Evolutionary conservation across 495 filamentous ascomycete genomes (phyloP), one percentile per base, ranked within the genome.

Genomic region (Penicillium nucicola): DNA sequence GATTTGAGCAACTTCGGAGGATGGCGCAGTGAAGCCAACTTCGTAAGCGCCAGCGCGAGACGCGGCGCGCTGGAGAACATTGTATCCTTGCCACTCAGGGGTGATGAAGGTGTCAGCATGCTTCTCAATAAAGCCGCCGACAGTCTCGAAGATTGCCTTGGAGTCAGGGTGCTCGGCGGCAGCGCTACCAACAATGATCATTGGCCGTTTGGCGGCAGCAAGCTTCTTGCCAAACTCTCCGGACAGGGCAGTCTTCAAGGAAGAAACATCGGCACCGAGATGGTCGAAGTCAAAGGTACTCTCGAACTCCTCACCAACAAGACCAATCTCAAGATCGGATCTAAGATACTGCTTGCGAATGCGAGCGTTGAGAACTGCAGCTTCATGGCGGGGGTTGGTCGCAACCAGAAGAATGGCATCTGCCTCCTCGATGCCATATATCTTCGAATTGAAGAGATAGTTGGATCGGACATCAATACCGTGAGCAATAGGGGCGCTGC

Each of bases 311-410:
- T 97, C 89, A 51, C 93, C 93, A 45, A 98, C 85, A 52, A 97
- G 82, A 48, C 88, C 93, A 57, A 98, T 79, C 65, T 97, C 86
- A 19, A 98, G 81, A 64, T 98, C 92, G 28, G 93, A 96, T 52
- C 92, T 86, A 33, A 98, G 76, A 84, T 92, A 98, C 68, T 97
- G 93, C 74, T 98, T 98, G 52, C 93, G 80, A 60, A 98, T 98
- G 51, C 93, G 87, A 41, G 92, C 92, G 64, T 98, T 98, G 17
- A 98, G 78, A 48, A 90, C 88, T 35, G 93, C 90, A 38, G 93
- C 93, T 71, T 98, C 93, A 56, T 92, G 86, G 46, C 93, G 84
- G 22, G 93, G 88, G 73, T 98, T 98, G 52, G 90, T 96, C 53
- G 92, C 93, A 55, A 97, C 79, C 17, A 98, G 80, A 45, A 98